phyloP scores from a whole-genome alignment of 108 stramenopile species.

The Ochromonas danica region DNA sequence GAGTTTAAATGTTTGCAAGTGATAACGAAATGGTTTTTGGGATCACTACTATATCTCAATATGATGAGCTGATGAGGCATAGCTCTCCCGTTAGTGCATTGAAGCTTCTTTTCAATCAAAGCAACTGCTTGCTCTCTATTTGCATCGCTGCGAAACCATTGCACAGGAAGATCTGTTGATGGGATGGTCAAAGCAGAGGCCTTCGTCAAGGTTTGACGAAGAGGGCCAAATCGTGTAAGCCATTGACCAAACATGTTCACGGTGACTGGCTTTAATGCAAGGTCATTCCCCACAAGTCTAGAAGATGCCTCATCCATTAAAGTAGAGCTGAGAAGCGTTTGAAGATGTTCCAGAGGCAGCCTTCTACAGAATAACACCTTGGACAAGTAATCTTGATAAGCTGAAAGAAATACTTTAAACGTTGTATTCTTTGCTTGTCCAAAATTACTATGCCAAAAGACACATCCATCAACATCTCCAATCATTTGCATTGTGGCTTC shows the following conservation, averaged over 20 bases:
- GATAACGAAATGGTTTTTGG: constrained; percentile 22
- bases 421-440: neutral
- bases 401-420: neutral
- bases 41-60: constrained; percentile 32
- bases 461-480: neutral
- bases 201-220: constrained; percentile 1
- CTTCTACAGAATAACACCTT: no score
- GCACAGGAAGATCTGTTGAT: neutral
- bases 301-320: no score
- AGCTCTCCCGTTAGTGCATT: neutral
- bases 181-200: neutral
- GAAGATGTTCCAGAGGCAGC: no score
- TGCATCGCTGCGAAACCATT: constrained; percentile 1
- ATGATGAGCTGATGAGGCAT: neutral
- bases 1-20: neutral
- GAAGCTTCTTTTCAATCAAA: neutral
- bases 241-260: neutral
- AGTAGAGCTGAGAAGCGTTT: no score
- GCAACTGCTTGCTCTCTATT: neutral
- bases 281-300: no score
- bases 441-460: constrained; percentile 35
- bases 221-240: constrained; percentile 27
- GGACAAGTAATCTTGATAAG: no score
- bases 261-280: no score
- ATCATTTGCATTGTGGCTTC: no score